These are phyloP conservation scores for Pestalotiopsis sp. DNA, from an alignment of 2,329 filamentous ascomycete species.

Conservation along the genomic window DNA sequence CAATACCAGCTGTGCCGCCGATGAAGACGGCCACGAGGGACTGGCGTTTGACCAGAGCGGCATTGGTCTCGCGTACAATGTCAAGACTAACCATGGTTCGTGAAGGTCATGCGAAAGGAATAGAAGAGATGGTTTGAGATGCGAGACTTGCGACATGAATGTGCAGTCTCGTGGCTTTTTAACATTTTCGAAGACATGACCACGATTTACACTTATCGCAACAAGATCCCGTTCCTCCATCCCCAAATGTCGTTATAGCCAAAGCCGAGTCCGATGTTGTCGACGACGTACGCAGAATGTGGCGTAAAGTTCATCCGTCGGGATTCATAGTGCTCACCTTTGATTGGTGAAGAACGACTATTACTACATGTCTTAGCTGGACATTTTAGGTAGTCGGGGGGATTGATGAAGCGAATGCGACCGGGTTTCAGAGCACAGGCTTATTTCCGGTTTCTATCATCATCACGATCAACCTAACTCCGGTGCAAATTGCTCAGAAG, in stretches of 20 bases:
- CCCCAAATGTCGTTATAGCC: not conserved
- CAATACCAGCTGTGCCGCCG: conserved; percentile 14
- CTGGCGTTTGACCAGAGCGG: not conserved
- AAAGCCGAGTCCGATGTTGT: not conserved
- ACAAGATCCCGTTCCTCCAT: too few relatives aligned
- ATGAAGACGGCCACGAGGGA: conserved; percentile 11
- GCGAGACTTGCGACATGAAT: too few relatives aligned
- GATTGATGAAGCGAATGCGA: not conserved
- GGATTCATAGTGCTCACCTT: not conserved
- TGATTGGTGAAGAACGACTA: not conserved
- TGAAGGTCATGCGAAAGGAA: not conserved
- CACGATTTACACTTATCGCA: too few relatives aligned
- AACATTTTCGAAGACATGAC: too few relatives aligned
- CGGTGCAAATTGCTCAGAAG: not conserved
- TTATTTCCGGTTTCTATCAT: not conserved
- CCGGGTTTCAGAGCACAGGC: not conserved
- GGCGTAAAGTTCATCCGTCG: not conserved
- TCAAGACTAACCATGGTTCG: not conserved
- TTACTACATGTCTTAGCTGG: not conserved
- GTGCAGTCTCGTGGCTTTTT: too few relatives aligned
- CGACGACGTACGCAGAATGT: not conserved
- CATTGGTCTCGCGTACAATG: not conserved
- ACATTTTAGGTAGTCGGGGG: not conserved
- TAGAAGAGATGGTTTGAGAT: not conserved
- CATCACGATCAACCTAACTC: not conserved